Base-by-base conservation (phyloP, 371 early-diverging fungal genomes). In the Conidiobolus incongruus region DNA sequence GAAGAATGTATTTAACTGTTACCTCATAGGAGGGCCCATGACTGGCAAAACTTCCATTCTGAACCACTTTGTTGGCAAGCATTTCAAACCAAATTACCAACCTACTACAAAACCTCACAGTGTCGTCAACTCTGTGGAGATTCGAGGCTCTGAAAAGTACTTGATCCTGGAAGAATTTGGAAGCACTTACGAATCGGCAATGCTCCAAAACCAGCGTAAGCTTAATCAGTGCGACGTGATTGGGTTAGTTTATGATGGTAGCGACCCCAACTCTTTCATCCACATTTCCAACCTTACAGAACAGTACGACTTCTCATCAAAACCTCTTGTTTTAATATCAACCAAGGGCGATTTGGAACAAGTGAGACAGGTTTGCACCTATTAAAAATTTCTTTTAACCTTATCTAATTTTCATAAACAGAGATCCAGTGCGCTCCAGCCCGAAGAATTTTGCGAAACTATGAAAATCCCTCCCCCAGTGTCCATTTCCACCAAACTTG, bases 161-260 rank as follows among this genome's bases (percentile, higher is more conserved):
- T 58, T 96, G 11, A 89, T 92, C 53, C 70, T 95, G 77, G 81
- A 90, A 56, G 93, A 93, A 52, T 75, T 84, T 48, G 85, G 85
- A 5, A 59, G 74, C 1, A 72, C 66, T 30, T 64, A 70, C 42
- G 83, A 83, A 44, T 62, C 72, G 5, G 85, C 84, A 44, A 66
- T 86, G 15, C 57, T 89, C 12, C 74, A 72, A 47, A 77, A 73
- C 59, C 74, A 67, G 47, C 72, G 72, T 44, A 70, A 68, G 44
- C 58, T 93, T 15, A 90, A 86, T 35, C 65, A 68, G 29, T 90
- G 88, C 54, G 96, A 96, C 56, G 65, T 92, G 2, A 54, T 93
- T 19, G 81, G 86, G 45, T 78, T 92, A 56, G 89, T 91, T 1
- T 96, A 91, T 54, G 94, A 96, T 51, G 77, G 85, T 1, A 80